phyloP scores from a whole-genome alignment of 306 rosid genomes.

The Sphenostylis stenocarpa region DNA sequence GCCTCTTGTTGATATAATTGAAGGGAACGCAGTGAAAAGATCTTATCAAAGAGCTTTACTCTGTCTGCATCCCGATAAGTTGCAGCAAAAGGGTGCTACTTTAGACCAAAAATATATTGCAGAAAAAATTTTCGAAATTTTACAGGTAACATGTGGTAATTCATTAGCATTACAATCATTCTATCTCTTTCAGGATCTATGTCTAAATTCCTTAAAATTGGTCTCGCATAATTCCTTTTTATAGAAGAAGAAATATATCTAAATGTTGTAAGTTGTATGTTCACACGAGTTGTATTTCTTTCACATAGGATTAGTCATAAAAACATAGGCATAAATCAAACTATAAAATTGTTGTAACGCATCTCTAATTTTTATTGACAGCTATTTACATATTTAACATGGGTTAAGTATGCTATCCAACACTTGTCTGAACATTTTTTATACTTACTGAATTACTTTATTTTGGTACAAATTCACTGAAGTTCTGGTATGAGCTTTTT shows the following conservation, averaged over 20 bases:
- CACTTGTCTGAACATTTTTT: not conserved
- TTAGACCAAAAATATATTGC: constrained; percentile 76
- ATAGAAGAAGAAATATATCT: not conserved
- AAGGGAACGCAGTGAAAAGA: constrained; percentile 89
- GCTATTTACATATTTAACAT: no score
- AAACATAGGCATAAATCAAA: not conserved
- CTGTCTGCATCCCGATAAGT: constrained; percentile 94
- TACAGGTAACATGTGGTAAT: constrained; percentile 62
- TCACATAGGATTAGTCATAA: not conserved
- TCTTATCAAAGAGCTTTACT: constrained; percentile 91
- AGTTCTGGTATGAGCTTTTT: not conserved
- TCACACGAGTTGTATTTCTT: not conserved
- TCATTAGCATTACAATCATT: not conserved
- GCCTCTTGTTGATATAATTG: constrained; percentile 91
- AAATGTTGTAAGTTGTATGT: no score
- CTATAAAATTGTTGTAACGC: not conserved
- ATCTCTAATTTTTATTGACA: no score
- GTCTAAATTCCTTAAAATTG: constrained; percentile 3
- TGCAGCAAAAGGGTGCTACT: constrained; percentile 93
- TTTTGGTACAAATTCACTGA: not conserved
- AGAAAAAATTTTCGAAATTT: constrained; percentile 77
- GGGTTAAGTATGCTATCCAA: no score
- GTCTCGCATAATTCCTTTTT: not conserved
- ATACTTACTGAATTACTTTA: not conserved
- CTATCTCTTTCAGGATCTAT: constrained; percentile 14